Base-by-base conservation (phyloP, 495 filamentous ascomycete species). In the Penicillium bialowiezense region DNA sequence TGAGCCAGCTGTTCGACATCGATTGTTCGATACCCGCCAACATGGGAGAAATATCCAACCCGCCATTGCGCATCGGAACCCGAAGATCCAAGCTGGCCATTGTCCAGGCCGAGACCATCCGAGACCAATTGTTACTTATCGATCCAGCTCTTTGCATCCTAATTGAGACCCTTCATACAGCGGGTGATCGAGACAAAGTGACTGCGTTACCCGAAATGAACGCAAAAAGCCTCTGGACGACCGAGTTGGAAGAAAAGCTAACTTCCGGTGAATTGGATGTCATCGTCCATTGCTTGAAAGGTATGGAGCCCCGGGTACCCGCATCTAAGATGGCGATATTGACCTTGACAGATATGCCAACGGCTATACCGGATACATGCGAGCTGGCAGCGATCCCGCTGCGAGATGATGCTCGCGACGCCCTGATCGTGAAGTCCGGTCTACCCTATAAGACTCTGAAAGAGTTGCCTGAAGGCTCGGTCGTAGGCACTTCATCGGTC, bases 211-310 rank as follows among this genome's bases (percentile, higher is more conserved):
- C 88, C 49, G 79, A 84, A 37, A 79, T 95, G 56, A 68, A 65
- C 33, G 87, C 86, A n/a, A 96, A 96, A 74, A 81, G 79, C 3
- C 70, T 96, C 13, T 96, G 91, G 91, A 96, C 91, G 5, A 74
- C 83, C 45, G 90, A 95, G 64, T 71, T 96, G 24, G 91, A 96
- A 64, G 83, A 77, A 3, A 69, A 82, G 60, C 74, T 96, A 10
- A 60, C 77, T 21, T 72, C 77, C 4, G 72, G 78, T 31, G 73
- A 83, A 47, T 60, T 95, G 36, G 89, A 95, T 68, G 46, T 91
- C 19, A 81, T 96, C 56, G 89, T 96, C 24, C 89, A 96, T 68
- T 86, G 80, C 46, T 69, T 95, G 56, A 96, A 96, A 72, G 81
- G 80, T 78, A n/a, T n/a, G n/a, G n/a, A n/a, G n/a, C n/a, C n/a